Evolutionary conservation across 352 stramenopile species (phyloP).

Genomic region (Discostella stelligera): DNA sequence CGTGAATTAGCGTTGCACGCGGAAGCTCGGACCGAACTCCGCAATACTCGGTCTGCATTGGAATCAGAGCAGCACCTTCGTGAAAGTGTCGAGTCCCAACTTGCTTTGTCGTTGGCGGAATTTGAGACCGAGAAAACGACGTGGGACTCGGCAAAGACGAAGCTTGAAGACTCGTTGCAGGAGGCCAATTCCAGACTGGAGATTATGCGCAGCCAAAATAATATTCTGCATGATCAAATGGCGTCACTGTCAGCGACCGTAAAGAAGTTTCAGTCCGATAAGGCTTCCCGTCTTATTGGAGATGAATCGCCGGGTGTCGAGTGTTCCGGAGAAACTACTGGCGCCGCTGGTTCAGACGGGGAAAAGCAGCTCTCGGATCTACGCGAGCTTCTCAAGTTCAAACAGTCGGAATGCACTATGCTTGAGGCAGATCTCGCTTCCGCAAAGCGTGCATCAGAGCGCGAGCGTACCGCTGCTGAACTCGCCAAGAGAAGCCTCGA

Average conservation of each 20-base stretch:
- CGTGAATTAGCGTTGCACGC: conserved; percentile 77
- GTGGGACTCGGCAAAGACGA: conserved; percentile 61
- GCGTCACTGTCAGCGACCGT: conserved; percentile 59
- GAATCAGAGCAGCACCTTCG: conserved; percentile 54
- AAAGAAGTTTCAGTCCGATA: conserved; percentile 62
- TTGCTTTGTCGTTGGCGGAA: conserved; percentile 44
- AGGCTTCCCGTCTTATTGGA: conserved; percentile 24
- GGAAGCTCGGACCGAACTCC: conserved; percentile 62
- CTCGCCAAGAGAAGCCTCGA: conserved; percentile 72
- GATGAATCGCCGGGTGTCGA: conserved; percentile 8
- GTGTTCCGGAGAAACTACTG: conserved; percentile 5
- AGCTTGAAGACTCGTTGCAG: conserved; percentile 46
- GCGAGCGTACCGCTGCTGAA: conserved; percentile 65
- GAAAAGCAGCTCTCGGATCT: conserved; percentile 71
- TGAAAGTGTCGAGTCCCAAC: conserved; percentile 53
- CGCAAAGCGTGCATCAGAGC: conserved; percentile 59
- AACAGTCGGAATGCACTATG: conserved; percentile 77
- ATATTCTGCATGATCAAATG: conserved; percentile 76
- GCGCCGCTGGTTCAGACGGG: conserved; percentile 12
- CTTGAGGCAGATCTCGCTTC: conserved; percentile 77
- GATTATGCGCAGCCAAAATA: conserved; percentile 67
- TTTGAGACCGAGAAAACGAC: conserved; percentile 47
- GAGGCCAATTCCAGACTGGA: conserved; percentile 65
- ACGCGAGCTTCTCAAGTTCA: conserved; percentile 76
- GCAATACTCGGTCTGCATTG: conserved; percentile 50